Evolutionary conservation across 331 rosid genomes (phyloP), one percentile per base, ranked within the genome.

Genomic region (Dryas integrifolia): DNA sequence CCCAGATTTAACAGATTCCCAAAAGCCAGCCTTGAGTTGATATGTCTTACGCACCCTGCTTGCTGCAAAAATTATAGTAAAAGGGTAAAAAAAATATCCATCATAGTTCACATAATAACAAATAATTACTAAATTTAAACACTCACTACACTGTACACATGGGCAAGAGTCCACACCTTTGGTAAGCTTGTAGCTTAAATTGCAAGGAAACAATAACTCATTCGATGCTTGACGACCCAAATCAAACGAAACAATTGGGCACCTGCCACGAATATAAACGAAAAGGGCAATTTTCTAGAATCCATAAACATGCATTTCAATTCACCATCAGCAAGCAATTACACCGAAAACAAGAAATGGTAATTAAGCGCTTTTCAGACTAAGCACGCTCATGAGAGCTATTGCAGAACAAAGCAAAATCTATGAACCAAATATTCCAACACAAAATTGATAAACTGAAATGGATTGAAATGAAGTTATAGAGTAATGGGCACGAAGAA

Each of bases 1-100:
- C 99, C 99, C 97, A 72, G 99, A 88, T 82, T 83, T 95, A 76
- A 95, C 86, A 58, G 92, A 88, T 41, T 95, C 97, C 99, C 99
- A 95, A 58, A 92, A 92, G 76, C 93, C 85, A 82, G 96, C 89
- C 72, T 77, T 88, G 79, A 87, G 85, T 76, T 74, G 87, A 77
- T 80, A 88, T 79, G 74, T 58, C 72, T 68, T 88, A 6, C 77
- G 72, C 86, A 79, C 88, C 82, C 71, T 87, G 44, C 85, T 79
- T 8, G 65, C 99, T 89, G 90, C 77, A 79, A 72, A 66, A 45
- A 30, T 39, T 10, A 49, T 30, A 21, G 47, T 35, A 55, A 44
- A 77, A 50, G 59, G 59, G 13, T 6, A 26, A 38, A 67, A 67
- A 13, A 38, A 14, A 45, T 43, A 26, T 18, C 24, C 43, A 41